phyloP scores from a whole-genome alignment of 2,329 filamentous ascomycete genomes.

The Orbilia javanica region DNA sequence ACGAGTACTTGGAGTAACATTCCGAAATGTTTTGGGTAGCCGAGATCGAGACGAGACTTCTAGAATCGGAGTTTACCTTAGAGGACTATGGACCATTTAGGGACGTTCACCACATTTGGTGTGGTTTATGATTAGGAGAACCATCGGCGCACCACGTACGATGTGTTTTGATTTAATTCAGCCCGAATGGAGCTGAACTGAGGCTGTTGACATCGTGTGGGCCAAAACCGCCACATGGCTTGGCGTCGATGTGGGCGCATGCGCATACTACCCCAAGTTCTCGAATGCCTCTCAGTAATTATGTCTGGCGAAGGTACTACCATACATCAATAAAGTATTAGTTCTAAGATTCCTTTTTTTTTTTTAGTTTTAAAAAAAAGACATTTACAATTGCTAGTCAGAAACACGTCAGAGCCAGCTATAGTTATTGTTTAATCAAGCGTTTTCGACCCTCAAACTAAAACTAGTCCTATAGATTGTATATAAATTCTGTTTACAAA shows the following conservation, averaged over 20 bases:
- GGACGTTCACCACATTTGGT: neutral
- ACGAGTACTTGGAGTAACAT: constrained; percentile 2
- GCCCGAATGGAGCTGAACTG: neutral
- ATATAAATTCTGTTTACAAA: too few relatives aligned
- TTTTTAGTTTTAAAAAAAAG: too few relatives aligned
- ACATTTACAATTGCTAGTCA: too few relatives aligned
- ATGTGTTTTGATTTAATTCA: constrained; percentile 11
- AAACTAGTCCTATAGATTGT: too few relatives aligned
- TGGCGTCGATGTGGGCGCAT: neutral
- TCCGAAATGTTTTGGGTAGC: neutral
- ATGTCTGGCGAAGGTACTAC: too few relatives aligned
- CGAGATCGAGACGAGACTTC: neutral
- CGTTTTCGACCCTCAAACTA: too few relatives aligned
- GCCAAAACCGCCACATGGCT: constrained; percentile 2
- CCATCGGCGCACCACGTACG: neutral
- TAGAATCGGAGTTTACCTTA: neutral
- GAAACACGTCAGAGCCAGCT: too few relatives aligned
- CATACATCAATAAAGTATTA: too few relatives aligned
- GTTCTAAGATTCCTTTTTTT: too few relatives aligned
- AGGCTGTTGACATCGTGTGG: neutral
- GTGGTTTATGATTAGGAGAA: neutral
- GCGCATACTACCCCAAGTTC: too few relatives aligned
- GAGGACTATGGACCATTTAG: neutral
- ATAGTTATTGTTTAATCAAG: too few relatives aligned
- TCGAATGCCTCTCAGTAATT: too few relatives aligned